Evolutionary conservation across 768 basidiomycete species (phyloP), one percentile per base, ranked within the genome.

Genomic region (Lactarius quietus): DNA sequence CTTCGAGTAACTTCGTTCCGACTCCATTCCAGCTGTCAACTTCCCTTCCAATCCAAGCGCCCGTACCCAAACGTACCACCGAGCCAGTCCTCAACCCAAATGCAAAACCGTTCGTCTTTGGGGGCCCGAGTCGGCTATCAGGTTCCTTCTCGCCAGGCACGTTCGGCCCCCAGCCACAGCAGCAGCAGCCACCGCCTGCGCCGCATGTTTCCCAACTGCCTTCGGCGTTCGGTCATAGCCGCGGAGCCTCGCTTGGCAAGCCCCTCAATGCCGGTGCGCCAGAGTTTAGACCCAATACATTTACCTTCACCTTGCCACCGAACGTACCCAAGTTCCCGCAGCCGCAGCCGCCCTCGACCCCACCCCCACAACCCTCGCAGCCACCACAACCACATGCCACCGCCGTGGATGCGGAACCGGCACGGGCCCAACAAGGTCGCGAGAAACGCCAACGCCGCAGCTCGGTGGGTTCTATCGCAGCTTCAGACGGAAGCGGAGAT

Each of bases 61-160:
- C 72, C 53, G 43, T 67, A 43, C 67, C 60, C 41, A 66, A 69
- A 57, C 62, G 74, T 20, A 66, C 65, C 0, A 65, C 65, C 0
- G 74, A 75, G 64, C 48, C 82, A 3, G n/a, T n/a, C n/a, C 81
- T 92, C 57, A 94, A 94, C 73, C 92, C 92, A 0, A 80, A 84
- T 57, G 92, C 92, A 7, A 91, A 90, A 72, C 90, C 92, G 0
- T 94, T 94, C 69, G 86, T 92, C 10, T 93, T 93, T 73, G 65
- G 61, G 33, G 90, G 89, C 60, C 66, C 76, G 38, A 74, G 71
- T 45, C 76, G 74, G 63, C 72, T 69, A 26, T 77, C 77, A 41
- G 75, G 72, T 36, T 78, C 79, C 18, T 76, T 74, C 66, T 74
- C 74, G 56, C 52, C 72, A 33, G 71, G 69, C 48, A 62, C 69